Evolutionary conservation across 108 stramenopile genomes (phyloP).

Genomic region (Nannochloropsis oceanica): DNA sequence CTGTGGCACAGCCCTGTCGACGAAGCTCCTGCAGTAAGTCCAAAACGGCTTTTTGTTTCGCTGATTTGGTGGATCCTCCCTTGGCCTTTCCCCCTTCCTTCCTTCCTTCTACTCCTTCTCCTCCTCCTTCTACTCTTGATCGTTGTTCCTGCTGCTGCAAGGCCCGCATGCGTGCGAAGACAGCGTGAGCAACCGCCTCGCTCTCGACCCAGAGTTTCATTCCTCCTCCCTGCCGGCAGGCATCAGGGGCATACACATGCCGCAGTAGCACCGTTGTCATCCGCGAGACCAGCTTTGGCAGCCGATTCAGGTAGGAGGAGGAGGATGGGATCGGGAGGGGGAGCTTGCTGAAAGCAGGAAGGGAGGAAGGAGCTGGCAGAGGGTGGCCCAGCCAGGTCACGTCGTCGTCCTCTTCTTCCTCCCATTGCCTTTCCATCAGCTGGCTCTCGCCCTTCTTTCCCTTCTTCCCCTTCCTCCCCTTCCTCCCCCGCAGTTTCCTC

Average conservation of each 20-base stretch:
- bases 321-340: background rate
- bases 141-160: background rate
- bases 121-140: background rate
- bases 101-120: background rate
- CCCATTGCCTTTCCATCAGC: background rate
- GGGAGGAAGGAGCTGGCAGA: background rate
- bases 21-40: slow-evolving; percentile 65
- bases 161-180: background rate
- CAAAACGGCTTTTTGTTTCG: slow-evolving; percentile 77
- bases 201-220: background rate
- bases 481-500: background rate
- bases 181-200: background rate
- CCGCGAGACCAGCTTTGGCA: background rate
- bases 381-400: background rate
- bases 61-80: background rate
- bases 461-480: background rate
- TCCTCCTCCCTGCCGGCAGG: background rate
- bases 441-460: background rate
- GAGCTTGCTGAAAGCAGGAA: background rate
- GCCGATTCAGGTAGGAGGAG: background rate
- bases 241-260: background rate
- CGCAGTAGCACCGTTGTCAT: background rate
- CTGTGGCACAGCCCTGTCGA: slow-evolving; percentile 20
- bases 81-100: background rate
- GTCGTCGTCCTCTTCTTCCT: background rate